phyloP scores from a whole-genome alignment of 2,329 filamentous ascomycete genomes.

The Cytospora paraplurivora region DNA sequence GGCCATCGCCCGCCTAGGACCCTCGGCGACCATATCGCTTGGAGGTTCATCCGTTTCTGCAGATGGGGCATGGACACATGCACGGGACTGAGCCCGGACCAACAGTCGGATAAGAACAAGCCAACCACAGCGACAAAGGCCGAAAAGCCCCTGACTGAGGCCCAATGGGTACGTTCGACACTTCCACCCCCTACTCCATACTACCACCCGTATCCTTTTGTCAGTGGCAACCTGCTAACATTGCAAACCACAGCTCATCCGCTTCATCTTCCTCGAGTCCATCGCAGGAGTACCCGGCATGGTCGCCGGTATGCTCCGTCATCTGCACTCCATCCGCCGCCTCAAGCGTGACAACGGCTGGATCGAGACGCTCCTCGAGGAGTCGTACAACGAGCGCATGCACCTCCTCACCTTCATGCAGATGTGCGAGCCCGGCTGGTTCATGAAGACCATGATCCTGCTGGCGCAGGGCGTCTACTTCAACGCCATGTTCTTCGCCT shows the following conservation, averaged over 20 bases:
- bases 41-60: constrained; percentile 73
- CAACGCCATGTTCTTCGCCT: constrained; percentile 88
- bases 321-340: constrained; percentile 78
- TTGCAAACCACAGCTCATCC: constrained; percentile 57
- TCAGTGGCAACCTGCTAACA: neutral
- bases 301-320: constrained; percentile 92
- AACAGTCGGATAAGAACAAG: constrained; percentile 63
- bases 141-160: constrained; percentile 70
- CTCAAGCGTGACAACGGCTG: constrained; percentile 94
- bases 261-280: constrained; percentile 91
- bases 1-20: constrained; percentile 76
- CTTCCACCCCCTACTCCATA: neutral
- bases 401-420: constrained; percentile 90
- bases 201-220: neutral
- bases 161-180: constrained; percentile 68
- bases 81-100: constrained; percentile 73
- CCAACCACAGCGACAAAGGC: constrained; percentile 58
- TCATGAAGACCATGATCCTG: constrained; percentile 91
- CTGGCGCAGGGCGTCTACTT: constrained; percentile 95
- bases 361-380: constrained; percentile 91
- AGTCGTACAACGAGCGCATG: constrained; percentile 93
- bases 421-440: constrained; percentile 72
- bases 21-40: constrained; percentile 76
- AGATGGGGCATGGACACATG: constrained; percentile 80
- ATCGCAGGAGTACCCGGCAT: constrained; percentile 96